Evolutionary conservation across 2,329 filamentous ascomycete species (phyloP).

Genomic region (Elsinoe batatas): DNA sequence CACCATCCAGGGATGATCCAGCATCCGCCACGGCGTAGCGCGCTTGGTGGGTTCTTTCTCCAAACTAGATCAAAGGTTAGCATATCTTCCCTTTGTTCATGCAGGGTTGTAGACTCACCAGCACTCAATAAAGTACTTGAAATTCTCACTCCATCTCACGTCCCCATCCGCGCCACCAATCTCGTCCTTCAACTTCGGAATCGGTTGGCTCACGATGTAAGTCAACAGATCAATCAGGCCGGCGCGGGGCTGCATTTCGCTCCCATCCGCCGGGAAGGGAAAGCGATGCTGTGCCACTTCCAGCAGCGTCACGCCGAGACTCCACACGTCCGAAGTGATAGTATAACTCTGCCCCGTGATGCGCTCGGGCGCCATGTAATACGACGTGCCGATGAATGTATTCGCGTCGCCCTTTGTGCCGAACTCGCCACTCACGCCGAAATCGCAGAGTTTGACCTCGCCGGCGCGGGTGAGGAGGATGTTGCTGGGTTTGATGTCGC

Average conservation of each 20-base stretch:
- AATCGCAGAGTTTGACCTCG: conserved; percentile 95
- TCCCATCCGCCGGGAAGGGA: conserved; percentile 93
- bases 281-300: conserved; percentile 99
- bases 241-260: conserved; percentile 86
- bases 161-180: conserved; percentile 48
- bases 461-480: conserved; percentile 87
- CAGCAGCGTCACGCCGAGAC: conserved; percentile 88
- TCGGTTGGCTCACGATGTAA: conserved; percentile 92
- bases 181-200: conserved; percentile 93
- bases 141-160: conserved; percentile 92
- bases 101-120: conserved; percentile 56
- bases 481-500: conserved; percentile 97
- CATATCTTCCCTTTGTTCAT: neutral
- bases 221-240: conserved; percentile 91
- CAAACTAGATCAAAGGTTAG: conserved; percentile 50
- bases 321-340: conserved; percentile 98
- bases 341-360: conserved; percentile 98
- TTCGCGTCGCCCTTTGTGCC: conserved; percentile 98
- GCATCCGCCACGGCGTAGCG: conserved; percentile 95
- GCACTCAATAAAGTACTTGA: conserved; percentile 99
- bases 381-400: conserved; percentile 96
- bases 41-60: conserved; percentile 84
- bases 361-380: conserved; percentile 95
- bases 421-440: conserved; percentile 94
- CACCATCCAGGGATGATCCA: conserved; percentile 97